Evolutionary conservation across 2,329 filamentous ascomycete genomes (phyloP).

Genomic region (Scortechinia acanthostroma): DNA sequence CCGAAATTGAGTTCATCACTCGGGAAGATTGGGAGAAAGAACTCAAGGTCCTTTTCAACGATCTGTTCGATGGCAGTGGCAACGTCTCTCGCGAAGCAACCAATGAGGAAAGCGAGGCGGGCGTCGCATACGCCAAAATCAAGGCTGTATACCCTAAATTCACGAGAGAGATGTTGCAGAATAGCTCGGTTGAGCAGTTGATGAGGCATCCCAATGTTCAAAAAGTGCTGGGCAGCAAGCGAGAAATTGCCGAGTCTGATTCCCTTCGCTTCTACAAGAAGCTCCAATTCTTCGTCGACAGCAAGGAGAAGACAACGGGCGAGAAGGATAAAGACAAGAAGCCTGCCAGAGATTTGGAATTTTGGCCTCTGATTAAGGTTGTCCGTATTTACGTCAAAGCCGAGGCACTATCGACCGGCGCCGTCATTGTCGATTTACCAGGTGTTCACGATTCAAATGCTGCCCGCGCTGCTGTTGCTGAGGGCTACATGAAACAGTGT

Average conservation of each 20-base stretch:
- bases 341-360: conserved; percentile 13
- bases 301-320: conserved; percentile 34
- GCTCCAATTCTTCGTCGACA: conserved; percentile 43
- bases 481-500: conserved; percentile 52
- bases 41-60: conserved; percentile 34
- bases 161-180: conserved; percentile 27
- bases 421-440: conserved; percentile 48
- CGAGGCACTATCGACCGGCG: conserved; percentile 39
- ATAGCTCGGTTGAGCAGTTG: conserved; percentile 26
- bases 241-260: conserved; percentile 23
- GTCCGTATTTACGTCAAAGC: conserved; percentile 39
- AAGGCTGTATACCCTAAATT: conserved; percentile 34
- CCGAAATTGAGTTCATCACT: conserved; percentile 49
- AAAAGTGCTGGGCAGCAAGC: conserved; percentile 34
- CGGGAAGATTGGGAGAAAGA: conserved; percentile 42
- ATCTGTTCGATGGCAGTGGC: conserved; percentile 32
- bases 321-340: conserved; percentile 15
- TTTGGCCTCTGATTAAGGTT: conserved; percentile 30
- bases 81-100: conserved; percentile 21
- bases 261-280: conserved; percentile 30
- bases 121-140: conserved; percentile 40
- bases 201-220: conserved; percentile 27
- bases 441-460: conserved; percentile 52
- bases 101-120: conserved; percentile 34
- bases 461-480: conserved; percentile 47